Conservation (phyloP, 2,329 filamentous ascomycete genomes). For the Talaromyces sp. region DNA sequence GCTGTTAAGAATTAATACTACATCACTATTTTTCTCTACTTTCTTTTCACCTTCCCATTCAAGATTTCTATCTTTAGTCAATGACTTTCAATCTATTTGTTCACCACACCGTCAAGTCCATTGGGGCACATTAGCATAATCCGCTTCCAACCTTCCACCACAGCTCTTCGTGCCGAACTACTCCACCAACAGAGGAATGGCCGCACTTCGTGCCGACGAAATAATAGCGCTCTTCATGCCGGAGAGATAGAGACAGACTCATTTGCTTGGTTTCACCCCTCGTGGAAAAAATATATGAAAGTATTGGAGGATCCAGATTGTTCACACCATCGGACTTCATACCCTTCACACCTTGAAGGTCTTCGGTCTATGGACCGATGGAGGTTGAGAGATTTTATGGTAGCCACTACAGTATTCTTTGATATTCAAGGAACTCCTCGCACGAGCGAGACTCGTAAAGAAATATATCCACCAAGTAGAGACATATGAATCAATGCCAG, state of each 20-base stretch:
- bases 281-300: background rate
- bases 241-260: background rate
- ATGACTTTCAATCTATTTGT: background rate
- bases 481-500: background rate
- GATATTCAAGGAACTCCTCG: background rate
- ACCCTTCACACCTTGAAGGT: background rate
- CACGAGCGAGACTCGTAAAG: background rate
- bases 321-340: background rate
- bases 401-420: background rate
- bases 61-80: background rate
- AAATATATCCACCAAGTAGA: background rate
- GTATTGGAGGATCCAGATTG: background rate
- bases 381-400: background rate
- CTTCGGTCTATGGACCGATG: background rate
- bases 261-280: background rate
- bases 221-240: constrained; percentile 6
- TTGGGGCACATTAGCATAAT: background rate
- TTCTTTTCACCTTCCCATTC: background rate
- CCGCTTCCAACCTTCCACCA: background rate
- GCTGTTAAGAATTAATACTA: background rate
- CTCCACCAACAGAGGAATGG: constrained; percentile 16
- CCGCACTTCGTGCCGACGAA: constrained; percentile 27
- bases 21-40: background rate
- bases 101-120: background rate
- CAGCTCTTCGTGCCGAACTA: constrained; percentile 22